Conservation (phyloP, 345 rosid genomes). For the Arabis alpina region DNA sequence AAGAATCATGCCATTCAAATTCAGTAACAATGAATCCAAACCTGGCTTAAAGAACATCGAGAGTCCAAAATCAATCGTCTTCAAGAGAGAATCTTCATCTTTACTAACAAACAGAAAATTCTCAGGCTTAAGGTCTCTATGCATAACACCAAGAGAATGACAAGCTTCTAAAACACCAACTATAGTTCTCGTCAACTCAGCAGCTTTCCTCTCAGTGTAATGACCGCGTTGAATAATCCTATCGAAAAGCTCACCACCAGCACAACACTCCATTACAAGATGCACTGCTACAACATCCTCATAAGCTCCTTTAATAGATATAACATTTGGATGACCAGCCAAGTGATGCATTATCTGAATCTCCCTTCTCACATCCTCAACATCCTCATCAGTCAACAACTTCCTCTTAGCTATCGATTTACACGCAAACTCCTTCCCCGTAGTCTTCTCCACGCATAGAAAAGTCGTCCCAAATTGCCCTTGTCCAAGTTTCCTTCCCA, state of each 20-base stretch:
- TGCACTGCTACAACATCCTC: constrained; percentile 88
- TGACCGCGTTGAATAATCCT: constrained; percentile 87
- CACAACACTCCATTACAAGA: constrained; percentile 86
- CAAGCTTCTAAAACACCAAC: constrained; percentile 90
- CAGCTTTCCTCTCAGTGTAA: constrained; percentile 82
- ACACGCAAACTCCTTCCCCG: constrained; percentile 75
- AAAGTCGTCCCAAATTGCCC: constrained; percentile 91
- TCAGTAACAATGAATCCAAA: constrained; percentile 27
- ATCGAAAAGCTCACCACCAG: constrained; percentile 93
- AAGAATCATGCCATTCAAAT: constrained; percentile 20
- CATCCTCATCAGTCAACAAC: constrained; percentile 74
- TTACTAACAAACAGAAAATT: constrained; percentile 73
- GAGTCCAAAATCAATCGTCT: constrained; percentile 90
- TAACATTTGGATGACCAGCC: constrained; percentile 81
- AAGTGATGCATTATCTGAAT: constrained; percentile 93
- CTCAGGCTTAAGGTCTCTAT: constrained; percentile 90
- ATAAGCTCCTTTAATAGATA: constrained; percentile 76
- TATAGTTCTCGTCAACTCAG: constrained; percentile 77
- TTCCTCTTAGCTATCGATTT: constrained; percentile 92
- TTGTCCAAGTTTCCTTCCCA: constrained; percentile 88
- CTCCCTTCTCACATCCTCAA: constrained; percentile 89
- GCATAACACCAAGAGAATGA: constrained; percentile 93
- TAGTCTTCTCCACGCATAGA: constrained; percentile 68
- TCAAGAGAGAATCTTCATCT: constrained; percentile 75
- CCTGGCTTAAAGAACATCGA: constrained; percentile 90